phyloP scores from a whole-genome alignment of 2,329 filamentous ascomycete species.

The Bretziella fagacearum region DNA sequence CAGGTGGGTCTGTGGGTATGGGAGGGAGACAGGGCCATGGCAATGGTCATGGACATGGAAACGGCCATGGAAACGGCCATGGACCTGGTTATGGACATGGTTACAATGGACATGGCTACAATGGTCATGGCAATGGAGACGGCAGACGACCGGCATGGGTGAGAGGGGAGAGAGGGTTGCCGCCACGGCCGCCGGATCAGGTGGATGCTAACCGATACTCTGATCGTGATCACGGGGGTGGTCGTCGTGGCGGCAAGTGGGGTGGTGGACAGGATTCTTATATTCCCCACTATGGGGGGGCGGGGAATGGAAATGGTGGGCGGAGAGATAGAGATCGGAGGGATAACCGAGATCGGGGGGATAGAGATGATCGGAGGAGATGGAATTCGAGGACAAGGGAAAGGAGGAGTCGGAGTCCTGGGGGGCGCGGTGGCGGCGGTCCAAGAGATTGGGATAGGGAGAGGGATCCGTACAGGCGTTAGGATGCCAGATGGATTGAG shows the following conservation, averaged over 20 bases:
- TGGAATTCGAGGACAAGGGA: slow-evolving; percentile 26
- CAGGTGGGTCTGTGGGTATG: slow-evolving; percentile 76
- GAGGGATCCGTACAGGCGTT: slow-evolving; percentile 24
- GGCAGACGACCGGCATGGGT: slow-evolving; percentile 22
- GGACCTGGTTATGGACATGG: slow-evolving; percentile 27
- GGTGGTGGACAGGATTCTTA: slow-evolving; percentile 11
- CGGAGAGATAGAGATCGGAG: slow-evolving; percentile 22
- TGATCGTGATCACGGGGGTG: slow-evolving; percentile 1
- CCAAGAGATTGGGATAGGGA: slow-evolving; percentile 20
- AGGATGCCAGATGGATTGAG: no score
- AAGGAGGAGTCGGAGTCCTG: slow-evolving; percentile 23
- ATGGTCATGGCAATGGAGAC: slow-evolving; percentile 29
- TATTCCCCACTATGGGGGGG: slow-evolving; percentile 16
- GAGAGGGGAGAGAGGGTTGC: slow-evolving; percentile 13
- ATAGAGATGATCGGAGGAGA: slow-evolving; percentile 21
- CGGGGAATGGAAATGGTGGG: no score
- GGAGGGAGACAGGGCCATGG: slow-evolving; percentile 33
- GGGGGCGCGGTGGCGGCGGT: slow-evolving; percentile 23
- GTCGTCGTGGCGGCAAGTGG: not conserved
- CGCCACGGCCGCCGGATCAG: slow-evolving; percentile 8
- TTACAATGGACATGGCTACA: no score
- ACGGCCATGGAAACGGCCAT: slow-evolving; percentile 24
- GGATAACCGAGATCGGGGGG: slow-evolving; percentile 25
- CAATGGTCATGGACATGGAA: slow-evolving; percentile 26
- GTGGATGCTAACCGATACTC: slow-evolving; percentile 3